Conservation (phyloP, 331 rosid species). For the Quercus tomentella region DNA sequence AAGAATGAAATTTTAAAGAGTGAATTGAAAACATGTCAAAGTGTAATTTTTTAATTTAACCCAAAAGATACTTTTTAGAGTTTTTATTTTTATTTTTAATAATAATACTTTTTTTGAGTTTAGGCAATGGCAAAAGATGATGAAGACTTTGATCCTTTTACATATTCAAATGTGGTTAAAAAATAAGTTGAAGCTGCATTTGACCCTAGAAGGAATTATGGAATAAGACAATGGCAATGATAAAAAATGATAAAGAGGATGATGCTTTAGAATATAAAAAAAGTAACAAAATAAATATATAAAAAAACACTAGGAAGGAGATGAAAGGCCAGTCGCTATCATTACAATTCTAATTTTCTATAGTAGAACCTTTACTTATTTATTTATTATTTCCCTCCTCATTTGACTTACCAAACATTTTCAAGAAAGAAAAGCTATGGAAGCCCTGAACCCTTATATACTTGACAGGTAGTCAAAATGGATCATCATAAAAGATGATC, state of each 20-base stretch:
- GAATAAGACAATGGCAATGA: background rate
- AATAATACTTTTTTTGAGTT: too few species aligned
- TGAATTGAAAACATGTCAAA: too few species aligned
- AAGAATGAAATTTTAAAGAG: too few species aligned
- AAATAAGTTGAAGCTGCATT: background rate
- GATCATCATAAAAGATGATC: background rate
- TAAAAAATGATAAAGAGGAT: background rate
- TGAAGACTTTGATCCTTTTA: slow-evolving; percentile 21
- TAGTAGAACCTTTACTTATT: background rate
- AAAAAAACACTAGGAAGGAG: background rate
- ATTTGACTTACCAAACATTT: slow-evolving; percentile 40
- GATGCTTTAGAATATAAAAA: background rate
- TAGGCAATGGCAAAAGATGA: background rate
- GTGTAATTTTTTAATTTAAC: too few species aligned
- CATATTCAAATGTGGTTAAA: background rate
- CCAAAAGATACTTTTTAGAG: too few species aligned
- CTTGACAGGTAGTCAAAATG: slow-evolving; percentile 38
- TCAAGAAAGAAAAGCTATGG: slow-evolving; percentile 18
- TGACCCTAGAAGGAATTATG: background rate
- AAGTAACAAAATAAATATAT: background rate
- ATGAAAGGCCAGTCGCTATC: slow-evolving; percentile 17
- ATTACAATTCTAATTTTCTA: background rate
- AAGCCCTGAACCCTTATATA: slow-evolving; percentile 13
- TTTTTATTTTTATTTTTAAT: too few species aligned
- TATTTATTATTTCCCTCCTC: slow-evolving; percentile 17